A percentile compares a stretch with the other conserved stretches of the same genome.
Evolutionary conservation across 805 yeast genomes (phyloP).

Genomic region (Schwanniomyces yamadae): DNA sequence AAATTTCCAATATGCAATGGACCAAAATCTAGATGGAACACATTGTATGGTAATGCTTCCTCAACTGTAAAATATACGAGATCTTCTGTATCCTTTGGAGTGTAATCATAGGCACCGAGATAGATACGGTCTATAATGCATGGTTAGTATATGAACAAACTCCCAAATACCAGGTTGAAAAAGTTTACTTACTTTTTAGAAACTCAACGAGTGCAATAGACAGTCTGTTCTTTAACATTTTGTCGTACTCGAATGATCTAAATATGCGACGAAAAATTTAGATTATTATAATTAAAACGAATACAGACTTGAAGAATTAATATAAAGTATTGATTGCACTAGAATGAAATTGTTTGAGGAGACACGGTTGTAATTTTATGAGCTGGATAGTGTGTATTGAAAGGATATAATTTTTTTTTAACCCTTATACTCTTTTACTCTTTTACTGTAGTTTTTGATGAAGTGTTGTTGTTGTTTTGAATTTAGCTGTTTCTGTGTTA

Average conservation of each 20-base stretch:
- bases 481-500: conserved; percentile 10
- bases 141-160: conserved; percentile 22
- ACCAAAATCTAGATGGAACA: conserved; percentile 96
- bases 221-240: conserved; percentile 17
- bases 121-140: conserved; percentile 59
- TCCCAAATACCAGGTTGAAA: not conserved
- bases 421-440: no score
- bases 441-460: not conserved
- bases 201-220: conserved; percentile 42
- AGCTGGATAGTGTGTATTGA: no score
- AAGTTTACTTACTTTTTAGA: conserved; percentile 38
- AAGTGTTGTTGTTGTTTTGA: conserved; percentile 8
- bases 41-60: conserved; percentile 85
- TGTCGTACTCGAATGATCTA: not conserved
- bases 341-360: no score
- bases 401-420: no score
- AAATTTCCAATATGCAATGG: conserved; percentile 92
- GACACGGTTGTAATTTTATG: no score
- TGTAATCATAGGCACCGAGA: conserved; percentile 81
- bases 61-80: conserved; percentile 88
- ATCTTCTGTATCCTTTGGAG: conserved; percentile 74
- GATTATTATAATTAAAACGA: no score
- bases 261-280: no score
- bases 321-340: no score
- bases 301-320: no score